Conservation (phyloP, 441 rosid species). For the Croton setiger region DNA sequence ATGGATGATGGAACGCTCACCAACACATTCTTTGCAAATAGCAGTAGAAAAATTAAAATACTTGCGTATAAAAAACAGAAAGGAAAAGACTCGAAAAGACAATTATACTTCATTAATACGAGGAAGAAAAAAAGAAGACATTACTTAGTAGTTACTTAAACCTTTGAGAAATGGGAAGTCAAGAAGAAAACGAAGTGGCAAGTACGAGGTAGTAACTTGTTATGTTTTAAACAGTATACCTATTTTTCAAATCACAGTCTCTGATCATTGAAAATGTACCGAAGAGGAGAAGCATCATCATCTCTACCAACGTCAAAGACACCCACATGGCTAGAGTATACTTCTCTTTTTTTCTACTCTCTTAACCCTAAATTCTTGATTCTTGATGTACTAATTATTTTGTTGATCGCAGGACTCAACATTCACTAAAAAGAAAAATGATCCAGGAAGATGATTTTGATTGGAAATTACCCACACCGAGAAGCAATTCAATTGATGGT, state of each 20-base stretch:
- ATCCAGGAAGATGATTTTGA: conserved; percentile 56
- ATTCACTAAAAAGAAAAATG: conserved; percentile 47
- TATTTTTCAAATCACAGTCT: neutral
- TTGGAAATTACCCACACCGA: conserved; percentile 41
- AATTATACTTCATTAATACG: no score
- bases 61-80: no score
- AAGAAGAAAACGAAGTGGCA: neutral
- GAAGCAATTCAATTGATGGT: neutral
- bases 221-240: neutral
- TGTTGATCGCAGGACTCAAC: conserved; percentile 43
- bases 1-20: no score
- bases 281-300: neutral
- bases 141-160: no score
- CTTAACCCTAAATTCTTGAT: neutral
- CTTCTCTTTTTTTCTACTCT: neutral
- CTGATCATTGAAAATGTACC: neutral
- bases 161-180: neutral
- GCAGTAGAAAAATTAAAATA: no score
- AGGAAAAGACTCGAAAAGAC: no score
- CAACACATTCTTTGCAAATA: no score
- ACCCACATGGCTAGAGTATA: conserved; percentile 15
- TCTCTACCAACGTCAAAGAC: neutral
- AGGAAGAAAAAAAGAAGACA: no score
- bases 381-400: neutral
- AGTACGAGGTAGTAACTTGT: no score